Evolutionary conservation across 108 stramenopile species (phyloP).

Genomic region (Nitzschia putrida): DNA sequence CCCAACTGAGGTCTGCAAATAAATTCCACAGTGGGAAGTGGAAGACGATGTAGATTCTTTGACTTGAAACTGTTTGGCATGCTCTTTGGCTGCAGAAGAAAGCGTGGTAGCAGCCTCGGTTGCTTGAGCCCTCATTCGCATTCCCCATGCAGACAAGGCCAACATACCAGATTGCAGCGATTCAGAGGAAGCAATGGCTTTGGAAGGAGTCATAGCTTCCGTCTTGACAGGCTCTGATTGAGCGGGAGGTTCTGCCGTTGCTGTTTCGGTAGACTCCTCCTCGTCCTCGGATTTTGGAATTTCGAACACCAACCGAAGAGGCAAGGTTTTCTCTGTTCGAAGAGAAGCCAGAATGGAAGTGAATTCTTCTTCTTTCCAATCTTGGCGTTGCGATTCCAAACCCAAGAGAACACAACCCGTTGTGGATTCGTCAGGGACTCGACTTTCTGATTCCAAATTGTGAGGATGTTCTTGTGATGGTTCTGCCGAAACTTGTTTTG

Average conservation of each 20-base stretch:
- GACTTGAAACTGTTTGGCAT: conserved; percentile 11
- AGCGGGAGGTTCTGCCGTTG: not conserved
- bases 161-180: conserved; percentile 28
- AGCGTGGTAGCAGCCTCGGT: conserved; percentile 19
- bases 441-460: not conserved
- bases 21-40: conserved; percentile 30
- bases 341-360: conserved; percentile 32
- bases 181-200: conserved; percentile 1
- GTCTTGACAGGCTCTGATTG: not conserved
- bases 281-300: conserved; percentile 6
- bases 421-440: not conserved
- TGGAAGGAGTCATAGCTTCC: not conserved
- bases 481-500: conserved; percentile 10
- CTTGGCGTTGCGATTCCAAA: conserved; percentile 6
- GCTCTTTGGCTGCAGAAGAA: conserved; percentile 13
- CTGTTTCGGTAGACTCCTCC: not conserved
- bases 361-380: conserved; percentile 33
- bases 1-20: conserved; percentile 36
- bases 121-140: conserved; percentile 34
- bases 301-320: conserved; percentile 28
- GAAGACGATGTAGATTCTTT: not conserved
- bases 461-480: conserved; percentile 10
- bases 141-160: conserved; percentile 34
- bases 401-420: conserved; percentile 20
- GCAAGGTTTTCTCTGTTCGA: conserved; percentile 18